Evolutionary conservation across 371 early-diverging fungal species (phyloP), one percentile per base, ranked within the genome.

Genomic region (Saksenaea oblongispora): DNA sequence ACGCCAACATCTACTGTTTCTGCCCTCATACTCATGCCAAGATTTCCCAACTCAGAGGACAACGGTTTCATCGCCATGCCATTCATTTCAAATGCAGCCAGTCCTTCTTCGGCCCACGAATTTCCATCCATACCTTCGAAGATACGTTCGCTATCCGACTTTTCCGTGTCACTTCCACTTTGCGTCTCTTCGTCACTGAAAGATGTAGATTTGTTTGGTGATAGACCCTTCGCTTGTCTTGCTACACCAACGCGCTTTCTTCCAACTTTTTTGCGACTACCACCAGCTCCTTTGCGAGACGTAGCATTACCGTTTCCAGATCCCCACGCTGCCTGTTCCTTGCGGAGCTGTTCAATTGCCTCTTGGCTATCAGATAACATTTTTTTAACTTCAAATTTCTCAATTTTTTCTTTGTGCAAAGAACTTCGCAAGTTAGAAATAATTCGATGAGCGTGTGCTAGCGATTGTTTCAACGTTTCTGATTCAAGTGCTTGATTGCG

Each of bases 321-420:
- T 4, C 51, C 51, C 51, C 51, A 47, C 22, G 56, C 2, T 31
- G n/a, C 22, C 28, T 36, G 54, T 39, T 76, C 78, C 22, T 72
- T 59, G 9, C 77, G 74, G 59, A 83, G 24, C 9, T 64, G 63
- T 56, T 81, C 82, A 51, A 84, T 78, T 17, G 75, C 73, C 47
- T 84, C 84, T 54, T 84, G 79, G 24, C 75, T 69, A 44, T 83
- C 81, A 7, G 73, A 75, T 13, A 83, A 58, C 62, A 80, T 62
- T 54, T 80, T 80, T 34, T 71, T 72, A 2, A 77, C 27, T 58
- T 83, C 80, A 13, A 74, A 66, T 51, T 76, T 76, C 42, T 80
- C 83, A 11, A 59, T 65, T 62, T 67, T 72, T 59, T 72, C 72
- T 35, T 65, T 63, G 22, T 75, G 59, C 18, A 81, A 47, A 1